phyloP scores from a whole-genome alignment of 257 asterid genomes.

The Nicotiana tabacum region DNA sequence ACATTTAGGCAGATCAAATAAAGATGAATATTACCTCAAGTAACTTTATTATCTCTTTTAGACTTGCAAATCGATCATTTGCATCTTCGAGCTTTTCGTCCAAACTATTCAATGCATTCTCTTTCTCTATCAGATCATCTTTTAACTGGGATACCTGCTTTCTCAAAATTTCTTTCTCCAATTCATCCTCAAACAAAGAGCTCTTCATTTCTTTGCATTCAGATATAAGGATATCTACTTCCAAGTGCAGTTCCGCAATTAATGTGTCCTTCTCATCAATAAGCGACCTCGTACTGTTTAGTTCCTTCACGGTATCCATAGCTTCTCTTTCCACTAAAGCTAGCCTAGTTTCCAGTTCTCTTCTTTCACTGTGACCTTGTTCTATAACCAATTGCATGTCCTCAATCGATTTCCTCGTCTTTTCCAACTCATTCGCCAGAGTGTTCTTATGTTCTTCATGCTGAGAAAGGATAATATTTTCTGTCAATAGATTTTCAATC shows the following conservation, averaged over 20 bases:
- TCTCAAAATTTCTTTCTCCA: constrained; percentile 65
- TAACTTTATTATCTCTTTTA: constrained; percentile 65
- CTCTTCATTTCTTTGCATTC: constrained; percentile 38
- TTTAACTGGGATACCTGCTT: constrained; percentile 42
- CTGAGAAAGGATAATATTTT: constrained; percentile 24
- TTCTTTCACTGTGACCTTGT: constrained; percentile 41
- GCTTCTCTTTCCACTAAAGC: constrained; percentile 34
- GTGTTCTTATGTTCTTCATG: constrained; percentile 37
- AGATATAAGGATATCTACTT: constrained; percentile 45
- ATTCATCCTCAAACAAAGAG: constrained; percentile 30
- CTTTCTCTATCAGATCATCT: constrained; percentile 52
- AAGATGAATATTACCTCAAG: constrained; percentile 64
- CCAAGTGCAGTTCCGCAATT: constrained; percentile 33
- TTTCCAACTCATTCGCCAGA: constrained; percentile 41
- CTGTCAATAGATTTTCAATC: not conserved
- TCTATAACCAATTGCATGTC: constrained; percentile 42
- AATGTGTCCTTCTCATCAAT: constrained; percentile 51
- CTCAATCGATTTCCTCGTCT: constrained; percentile 33
- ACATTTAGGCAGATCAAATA: not conserved
- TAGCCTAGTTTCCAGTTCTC: constrained; percentile 41
- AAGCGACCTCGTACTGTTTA: constrained; percentile 28
- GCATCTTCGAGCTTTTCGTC: constrained; percentile 55
- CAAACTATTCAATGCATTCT: constrained; percentile 44
- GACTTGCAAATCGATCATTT: constrained; percentile 32
- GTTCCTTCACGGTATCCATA: constrained; percentile 31